A percentile compares a stretch with the other conserved stretches of the same genome.
Evolutionary conservation across 305 asterid genomes (phyloP).

Genomic region (Solanum hybrid): DNA sequence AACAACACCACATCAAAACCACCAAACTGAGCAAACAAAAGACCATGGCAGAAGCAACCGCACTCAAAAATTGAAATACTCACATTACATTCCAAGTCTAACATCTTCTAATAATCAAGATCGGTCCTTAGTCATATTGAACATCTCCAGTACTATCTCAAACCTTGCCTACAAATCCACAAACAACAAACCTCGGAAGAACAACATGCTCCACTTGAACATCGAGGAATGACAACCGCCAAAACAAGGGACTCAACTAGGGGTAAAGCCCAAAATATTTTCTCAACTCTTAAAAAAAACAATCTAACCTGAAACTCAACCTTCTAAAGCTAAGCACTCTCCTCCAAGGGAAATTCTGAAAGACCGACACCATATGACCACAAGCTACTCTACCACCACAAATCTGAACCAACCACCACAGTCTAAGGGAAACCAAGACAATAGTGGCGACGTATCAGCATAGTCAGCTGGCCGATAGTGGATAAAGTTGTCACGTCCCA

Average conservation of each 20-base stretch:
- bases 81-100: not conserved
- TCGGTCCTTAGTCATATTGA: not conserved
- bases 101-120: not conserved
- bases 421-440: not conserved
- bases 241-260: not conserved
- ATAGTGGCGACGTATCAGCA: not conserved
- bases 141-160: not conserved
- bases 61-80: not conserved
- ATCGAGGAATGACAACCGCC: not conserved
- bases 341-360: not conserved
- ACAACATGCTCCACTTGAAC: not conserved
- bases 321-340: not conserved
- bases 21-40: not conserved
- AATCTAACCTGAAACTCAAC: not conserved
- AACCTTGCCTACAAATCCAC: not conserved
- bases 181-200: not conserved
- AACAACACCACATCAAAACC: not conserved
- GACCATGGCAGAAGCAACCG: not conserved
- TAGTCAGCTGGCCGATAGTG: not conserved
- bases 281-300: not conserved
- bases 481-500: not conserved
- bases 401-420: not conserved
- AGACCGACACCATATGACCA: not conserved
- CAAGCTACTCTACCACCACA: not conserved
- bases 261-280: not conserved